Conservation (phyloP, 306 rosid species). For the Castanea crenata region DNA sequence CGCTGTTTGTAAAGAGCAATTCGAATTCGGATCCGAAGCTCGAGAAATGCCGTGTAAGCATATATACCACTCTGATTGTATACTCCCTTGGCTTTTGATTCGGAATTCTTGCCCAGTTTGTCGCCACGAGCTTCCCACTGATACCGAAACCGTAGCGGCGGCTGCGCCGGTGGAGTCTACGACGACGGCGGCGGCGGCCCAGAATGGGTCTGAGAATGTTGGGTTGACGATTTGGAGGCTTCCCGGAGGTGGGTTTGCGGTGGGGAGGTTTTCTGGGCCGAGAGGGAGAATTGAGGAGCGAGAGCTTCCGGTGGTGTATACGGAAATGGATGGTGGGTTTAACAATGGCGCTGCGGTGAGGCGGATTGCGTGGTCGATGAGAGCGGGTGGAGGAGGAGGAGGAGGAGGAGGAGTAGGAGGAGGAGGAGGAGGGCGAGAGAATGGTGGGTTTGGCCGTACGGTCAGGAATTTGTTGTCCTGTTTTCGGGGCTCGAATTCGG, state of each 20-base stretch:
- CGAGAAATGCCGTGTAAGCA: conserved; percentile 89
- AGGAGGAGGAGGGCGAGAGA: conserved; percentile 42
- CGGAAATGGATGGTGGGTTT: conserved; percentile 77
- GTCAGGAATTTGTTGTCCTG: conserved; percentile 51
- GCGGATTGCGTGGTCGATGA: conserved; percentile 59
- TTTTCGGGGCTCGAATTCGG: conserved; percentile 38
- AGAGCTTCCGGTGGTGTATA: conserved; percentile 77
- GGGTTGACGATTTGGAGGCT: conserved; percentile 90
- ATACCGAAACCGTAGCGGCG: conserved; percentile 5
- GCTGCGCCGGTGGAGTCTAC: not conserved
- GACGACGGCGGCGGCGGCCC: conserved; percentile 34
- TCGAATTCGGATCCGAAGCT: conserved; percentile 49
- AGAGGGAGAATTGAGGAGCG: conserved; percentile 63
- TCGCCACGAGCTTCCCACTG: conserved; percentile 66
- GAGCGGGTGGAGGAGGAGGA: conserved; percentile 15
- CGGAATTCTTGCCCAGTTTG: conserved; percentile 90
- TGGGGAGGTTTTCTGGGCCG: conserved; percentile 68
- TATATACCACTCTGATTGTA: conserved; percentile 74
- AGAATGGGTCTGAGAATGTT: conserved; percentile 48
- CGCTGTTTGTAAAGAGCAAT: conserved; percentile 74
- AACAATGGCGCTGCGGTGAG: conserved; percentile 62
- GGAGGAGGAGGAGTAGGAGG: not conserved
- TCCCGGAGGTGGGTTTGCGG: conserved; percentile 87
- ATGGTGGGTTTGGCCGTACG: conserved; percentile 42
- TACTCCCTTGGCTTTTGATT: conserved; percentile 77